phyloP scores from a whole-genome alignment of 208 protist species.

The Leishmania gerbilli region DNA sequence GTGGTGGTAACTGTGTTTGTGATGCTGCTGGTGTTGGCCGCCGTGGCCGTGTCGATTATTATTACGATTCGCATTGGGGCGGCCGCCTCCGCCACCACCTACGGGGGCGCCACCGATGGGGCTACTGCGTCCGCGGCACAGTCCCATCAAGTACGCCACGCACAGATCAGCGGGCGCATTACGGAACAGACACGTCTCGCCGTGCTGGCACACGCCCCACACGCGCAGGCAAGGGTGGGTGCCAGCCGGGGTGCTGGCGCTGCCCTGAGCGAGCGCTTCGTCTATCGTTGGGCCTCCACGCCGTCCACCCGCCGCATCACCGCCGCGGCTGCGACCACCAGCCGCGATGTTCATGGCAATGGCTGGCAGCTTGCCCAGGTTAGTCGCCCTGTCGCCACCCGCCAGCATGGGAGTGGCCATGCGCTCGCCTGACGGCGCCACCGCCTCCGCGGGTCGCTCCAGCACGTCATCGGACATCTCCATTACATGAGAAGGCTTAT shows the following conservation, averaged over 20 bases:
- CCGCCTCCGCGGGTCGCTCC: slow-evolving; percentile 74
- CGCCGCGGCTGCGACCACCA: slow-evolving; percentile 15
- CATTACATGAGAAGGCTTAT: slow-evolving; percentile 66
- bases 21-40: slow-evolving; percentile 1
- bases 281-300: slow-evolving; percentile 17
- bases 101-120: slow-evolving; percentile 7
- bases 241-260: not conserved
- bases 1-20: not conserved
- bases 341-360: slow-evolving; percentile 67
- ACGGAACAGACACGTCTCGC: slow-evolving; percentile 72
- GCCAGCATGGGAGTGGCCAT: slow-evolving; percentile 45
- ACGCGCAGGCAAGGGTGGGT: slow-evolving; percentile 75
- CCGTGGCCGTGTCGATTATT: not conserved
- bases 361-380: slow-evolving; percentile 59
- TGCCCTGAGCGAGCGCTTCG: slow-evolving; percentile 19
- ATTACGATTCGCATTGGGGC: not conserved
- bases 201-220: slow-evolving; percentile 76
- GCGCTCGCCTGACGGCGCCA: slow-evolving; percentile 76
- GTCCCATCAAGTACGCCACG: slow-evolving; percentile 77
- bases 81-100: slow-evolving; percentile 7
- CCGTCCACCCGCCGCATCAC: slow-evolving; percentile 2
- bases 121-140: slow-evolving; percentile 41
- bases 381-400: slow-evolving; percentile 45
- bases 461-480: slow-evolving; percentile 71
- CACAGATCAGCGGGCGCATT: slow-evolving; percentile 73